Percentiles rank a stretch among this genome's conserved stretches.
These are phyloP conservation scores for Colletotrichum sp. DNA, from an alignment of 2,329 filamentous ascomycete species.

Conservation along the genomic window DNA sequence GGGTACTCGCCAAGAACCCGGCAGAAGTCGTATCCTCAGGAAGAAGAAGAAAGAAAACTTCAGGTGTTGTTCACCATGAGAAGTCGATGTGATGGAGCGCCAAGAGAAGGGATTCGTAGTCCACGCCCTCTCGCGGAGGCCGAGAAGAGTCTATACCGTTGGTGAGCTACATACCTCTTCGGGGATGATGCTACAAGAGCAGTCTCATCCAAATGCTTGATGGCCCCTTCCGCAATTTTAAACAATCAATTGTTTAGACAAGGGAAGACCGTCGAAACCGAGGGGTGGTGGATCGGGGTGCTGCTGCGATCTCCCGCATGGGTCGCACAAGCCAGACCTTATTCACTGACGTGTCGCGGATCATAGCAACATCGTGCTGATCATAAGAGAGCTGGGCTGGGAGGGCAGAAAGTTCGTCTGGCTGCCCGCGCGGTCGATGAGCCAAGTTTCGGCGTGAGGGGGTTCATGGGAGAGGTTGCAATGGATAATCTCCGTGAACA, in stretches of 20 bases:
- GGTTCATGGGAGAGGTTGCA: neutral
- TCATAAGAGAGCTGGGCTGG: neutral
- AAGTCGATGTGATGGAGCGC: neutral
- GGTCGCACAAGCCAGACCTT: constrained; percentile 22
- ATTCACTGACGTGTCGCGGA: constrained; percentile 12
- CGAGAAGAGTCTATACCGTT: neutral
- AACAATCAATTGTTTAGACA: neutral
- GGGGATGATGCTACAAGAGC: constrained; percentile 18
- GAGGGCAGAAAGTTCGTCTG: neutral
- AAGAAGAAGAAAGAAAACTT: neutral
- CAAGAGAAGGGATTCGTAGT: neutral
- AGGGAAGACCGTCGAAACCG: constrained; percentile 9
- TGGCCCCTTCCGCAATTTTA: constrained; percentile 11
- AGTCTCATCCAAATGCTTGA: constrained; percentile 8
- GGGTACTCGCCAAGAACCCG: neutral
- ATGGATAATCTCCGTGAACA: neutral
- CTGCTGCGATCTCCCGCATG: constrained; percentile 13
- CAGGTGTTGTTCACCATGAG: neutral
- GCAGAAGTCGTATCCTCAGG: neutral
- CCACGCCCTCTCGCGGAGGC: neutral
- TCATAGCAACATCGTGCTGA: neutral
- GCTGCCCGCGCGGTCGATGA: neutral
- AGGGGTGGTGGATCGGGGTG: neutral
- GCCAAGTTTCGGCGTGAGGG: neutral
- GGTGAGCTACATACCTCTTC: neutral